A percentile compares a stretch with the other conserved stretches of the same genome.
Conservation (phyloP, 1,284 basidiomycete genomes). For the Boletus semigastroideus region DNA sequence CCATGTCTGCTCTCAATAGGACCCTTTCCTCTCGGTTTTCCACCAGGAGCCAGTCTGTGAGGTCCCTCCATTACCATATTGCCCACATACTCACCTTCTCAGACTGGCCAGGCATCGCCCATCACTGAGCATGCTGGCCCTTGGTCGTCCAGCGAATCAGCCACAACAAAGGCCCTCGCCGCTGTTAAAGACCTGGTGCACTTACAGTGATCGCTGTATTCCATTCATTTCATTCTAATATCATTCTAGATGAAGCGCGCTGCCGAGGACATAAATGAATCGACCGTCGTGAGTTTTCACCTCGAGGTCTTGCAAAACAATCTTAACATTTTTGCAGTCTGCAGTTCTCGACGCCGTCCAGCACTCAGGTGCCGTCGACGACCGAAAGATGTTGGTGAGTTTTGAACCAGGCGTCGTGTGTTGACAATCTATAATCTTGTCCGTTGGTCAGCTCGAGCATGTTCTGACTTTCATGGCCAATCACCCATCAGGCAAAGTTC, state of each 20-base stretch:
- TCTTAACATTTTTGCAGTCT: constrained; percentile 36
- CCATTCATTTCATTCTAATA: not conserved
- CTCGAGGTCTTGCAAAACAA: not conserved
- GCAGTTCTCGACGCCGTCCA: constrained; percentile 55
- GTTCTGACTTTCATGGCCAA: constrained; percentile 60
- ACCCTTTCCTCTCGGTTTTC: constrained; percentile 33
- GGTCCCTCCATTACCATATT: not conserved
- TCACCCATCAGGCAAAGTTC: constrained; percentile 50
- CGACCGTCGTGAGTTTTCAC: constrained; percentile 21
- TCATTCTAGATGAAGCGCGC: constrained; percentile 27
- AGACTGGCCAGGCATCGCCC: constrained; percentile 18
- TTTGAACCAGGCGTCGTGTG: not conserved
- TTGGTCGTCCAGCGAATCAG: constrained; percentile 17
- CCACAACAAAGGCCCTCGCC: constrained; percentile 24
- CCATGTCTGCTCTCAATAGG: constrained; percentile 30
- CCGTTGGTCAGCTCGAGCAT: constrained; percentile 58
- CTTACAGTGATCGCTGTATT: not conserved
- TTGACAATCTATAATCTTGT: not conserved
- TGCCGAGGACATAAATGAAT: constrained; percentile 32
- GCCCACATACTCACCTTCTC: not conserved
- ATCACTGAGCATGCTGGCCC: constrained; percentile 9
- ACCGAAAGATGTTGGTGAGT: constrained; percentile 54
- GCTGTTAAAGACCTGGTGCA: constrained; percentile 35
- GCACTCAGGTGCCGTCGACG: constrained; percentile 62
- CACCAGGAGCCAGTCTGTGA: constrained; percentile 27